Conservation (phyloP, 164 flowering plant genomes). For the Platanus orientalis region DNA sequence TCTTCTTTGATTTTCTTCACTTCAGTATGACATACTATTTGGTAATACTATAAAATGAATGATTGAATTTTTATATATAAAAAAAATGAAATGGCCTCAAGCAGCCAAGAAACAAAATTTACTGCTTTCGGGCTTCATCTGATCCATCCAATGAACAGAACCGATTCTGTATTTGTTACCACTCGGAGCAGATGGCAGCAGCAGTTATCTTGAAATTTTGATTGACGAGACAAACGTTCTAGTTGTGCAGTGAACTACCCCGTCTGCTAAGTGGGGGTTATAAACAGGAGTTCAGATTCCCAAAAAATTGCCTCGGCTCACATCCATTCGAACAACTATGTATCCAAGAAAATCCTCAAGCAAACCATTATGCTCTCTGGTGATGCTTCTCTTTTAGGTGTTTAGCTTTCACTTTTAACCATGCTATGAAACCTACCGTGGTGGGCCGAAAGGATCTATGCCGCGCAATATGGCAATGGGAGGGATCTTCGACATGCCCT, state of each 20-base stretch:
- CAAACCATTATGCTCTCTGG: neutral
- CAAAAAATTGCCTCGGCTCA: neutral
- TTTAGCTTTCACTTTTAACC: constrained; percentile 37
- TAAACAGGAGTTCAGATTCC: neutral
- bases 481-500: constrained; percentile 59
- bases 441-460: constrained; percentile 58
- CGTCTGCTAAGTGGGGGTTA: too few species aligned
- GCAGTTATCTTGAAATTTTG: neutral
- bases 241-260: too few species aligned
- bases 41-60: neutral
- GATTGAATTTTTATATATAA: neutral
- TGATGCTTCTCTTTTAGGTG: constrained; percentile 7
- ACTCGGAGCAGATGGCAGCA: neutral
- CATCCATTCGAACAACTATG: neutral
- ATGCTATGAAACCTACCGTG: constrained; percentile 73
- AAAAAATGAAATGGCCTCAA: constrained; percentile 1
- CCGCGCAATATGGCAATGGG: constrained; percentile 49
- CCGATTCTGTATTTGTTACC: neutral
- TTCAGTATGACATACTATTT: neutral
- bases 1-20: too few species aligned
- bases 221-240: neutral
- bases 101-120: constrained; percentile 17
- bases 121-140: constrained; percentile 7
- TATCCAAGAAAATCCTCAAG: constrained; percentile 1
- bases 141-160: constrained; percentile 1